These are phyloP conservation scores for Abelmoschus esculentus DNA, from an alignment of 345 rosid genomes.

Conservation along the genomic window DNA sequence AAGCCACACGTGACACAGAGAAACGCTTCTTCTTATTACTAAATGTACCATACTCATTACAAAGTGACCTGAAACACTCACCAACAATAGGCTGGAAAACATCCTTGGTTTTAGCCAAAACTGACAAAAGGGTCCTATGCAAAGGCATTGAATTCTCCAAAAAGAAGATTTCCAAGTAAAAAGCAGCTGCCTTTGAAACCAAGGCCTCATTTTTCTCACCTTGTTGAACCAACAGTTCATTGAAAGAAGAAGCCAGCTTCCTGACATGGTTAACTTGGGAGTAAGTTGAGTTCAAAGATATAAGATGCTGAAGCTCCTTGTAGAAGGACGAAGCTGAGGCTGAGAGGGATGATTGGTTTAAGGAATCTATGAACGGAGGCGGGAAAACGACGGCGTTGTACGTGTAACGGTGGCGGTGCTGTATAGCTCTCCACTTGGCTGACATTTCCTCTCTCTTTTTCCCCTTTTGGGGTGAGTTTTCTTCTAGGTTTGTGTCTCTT, in stretches of 20 bases:
- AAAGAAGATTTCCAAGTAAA: slow-evolving; percentile 63
- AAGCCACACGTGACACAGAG: slow-evolving; percentile 69
- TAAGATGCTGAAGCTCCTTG: slow-evolving; percentile 37
- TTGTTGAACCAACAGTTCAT: slow-evolving; percentile 28
- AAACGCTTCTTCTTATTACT: slow-evolving; percentile 43
- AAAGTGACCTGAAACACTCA: slow-evolving; percentile 52
- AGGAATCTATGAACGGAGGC: slow-evolving; percentile 33
- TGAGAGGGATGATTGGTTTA: slow-evolving; percentile 31
- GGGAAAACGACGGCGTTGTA: slow-evolving; percentile 82
- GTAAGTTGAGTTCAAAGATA: slow-evolving; percentile 66
- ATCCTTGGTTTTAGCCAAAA: slow-evolving; percentile 48
- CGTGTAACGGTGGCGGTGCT: slow-evolving; percentile 93
- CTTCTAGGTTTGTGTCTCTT: neutral
- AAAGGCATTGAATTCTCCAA: slow-evolving; percentile 78
- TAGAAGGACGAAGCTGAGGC: slow-evolving; percentile 36
- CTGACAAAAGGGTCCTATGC: slow-evolving; percentile 69
- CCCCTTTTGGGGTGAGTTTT: neutral
- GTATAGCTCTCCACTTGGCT: slow-evolving; percentile 93
- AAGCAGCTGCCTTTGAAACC: slow-evolving; percentile 34
- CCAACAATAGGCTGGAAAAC: slow-evolving; percentile 37
- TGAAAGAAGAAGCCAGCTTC: slow-evolving; percentile 54
- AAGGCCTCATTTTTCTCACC: slow-evolving; percentile 16
- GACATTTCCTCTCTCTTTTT: slow-evolving; percentile 41
- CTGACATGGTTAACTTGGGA: slow-evolving; percentile 66
- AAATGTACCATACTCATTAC: slow-evolving; percentile 48